Evolutionary conservation across 192 early-diverging fungal genomes (phyloP), one percentile per base, ranked within the genome.

Genomic region (Kickxella alabastrina): DNA sequence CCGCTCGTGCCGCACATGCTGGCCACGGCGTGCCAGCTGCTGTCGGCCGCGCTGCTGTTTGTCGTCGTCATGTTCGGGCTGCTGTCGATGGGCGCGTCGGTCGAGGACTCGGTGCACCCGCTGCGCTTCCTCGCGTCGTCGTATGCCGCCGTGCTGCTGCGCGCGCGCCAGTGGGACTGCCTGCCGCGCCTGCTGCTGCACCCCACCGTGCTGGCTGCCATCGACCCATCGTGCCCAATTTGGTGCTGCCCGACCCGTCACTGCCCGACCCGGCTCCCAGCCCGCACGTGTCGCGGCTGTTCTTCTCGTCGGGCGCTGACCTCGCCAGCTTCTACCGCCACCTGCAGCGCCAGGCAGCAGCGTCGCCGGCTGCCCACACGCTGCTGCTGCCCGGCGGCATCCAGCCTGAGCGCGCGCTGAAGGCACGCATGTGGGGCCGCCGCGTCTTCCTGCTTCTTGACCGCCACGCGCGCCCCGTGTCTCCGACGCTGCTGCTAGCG

Each of bases 21-120:
- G 28, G 47, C 53, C 10, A 66, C 70, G 8, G 32, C 26, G 21
- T 66, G 70, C 43, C 70, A 74, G 56, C 43, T 58, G 35, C 59
- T 62, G 0, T 57, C 63, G 4, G 59, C 59, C 3, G 43, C 39
- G 24, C 59, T 62, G 36, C 55, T 74, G 17, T 74, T 74, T 48
- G 51, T 62, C 10, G 70, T 66, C 15, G 70, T 66, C 10, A 61
- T 74, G 59, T 74, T 65, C 51, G 70, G 70, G 4, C 50, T 74
- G 23, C 51, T 62, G 55, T 61, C 70, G 18, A 47, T 74, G 38
- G 59, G 55, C 10, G 43, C 63, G 10, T 62, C 66, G 3, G 48
- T 69, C 15, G 66, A 69, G 39, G 66, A 61, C 21, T 58, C 66
- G 10, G 55, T 66, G 5, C 54, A 65, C 18, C 70, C 70, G 21